Base-by-base conservation (phyloP, 352 stramenopile species). In the Globisporangium orthogonon region DNA sequence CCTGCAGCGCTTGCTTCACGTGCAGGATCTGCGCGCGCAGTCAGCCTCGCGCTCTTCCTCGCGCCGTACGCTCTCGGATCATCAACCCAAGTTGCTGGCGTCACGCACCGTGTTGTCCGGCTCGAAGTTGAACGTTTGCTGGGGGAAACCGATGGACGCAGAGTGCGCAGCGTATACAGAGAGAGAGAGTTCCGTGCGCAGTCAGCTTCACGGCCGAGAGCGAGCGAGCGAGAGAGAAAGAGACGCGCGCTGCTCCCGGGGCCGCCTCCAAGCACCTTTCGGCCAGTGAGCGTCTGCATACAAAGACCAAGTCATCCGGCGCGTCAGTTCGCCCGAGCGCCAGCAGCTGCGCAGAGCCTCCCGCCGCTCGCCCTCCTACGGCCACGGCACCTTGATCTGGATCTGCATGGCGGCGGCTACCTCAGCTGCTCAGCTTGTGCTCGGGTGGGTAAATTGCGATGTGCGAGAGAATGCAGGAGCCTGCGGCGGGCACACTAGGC, bases 1-100 rank as follows among this genome's bases (percentile, higher is more conserved):
- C 97, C 74, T 99, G 96, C 56, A 99, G 76, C 46, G 92, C 86
- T 69, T 98, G 93, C 77, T 99, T 99, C 54, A 99, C 95, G 39
- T 96, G 86, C 56, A 98, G 69, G 54, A 99, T 97, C 81, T 98
- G 51, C 17, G 17, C 40, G n/a, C 11, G 10, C 40, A 45, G 31
- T 35, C 4, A 10, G 40, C 10, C 13, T 45, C 40, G n/a, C 11
- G n/a, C 40, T 18, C 13, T 17, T 14, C 11, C 40, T 45, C 31
- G 31, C 31, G 23, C 23, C 23, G 23, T 23, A 23, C 23, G 23
- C 23, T 23, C 23, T 23, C 23, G 23, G 23, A 23, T 18, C 18
- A 49, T 50, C 47, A 60, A 60, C 55, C 55, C 44, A 60, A n/a
- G 2, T 9, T 29, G 35, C 14, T 14, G 7, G 29, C 28, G n/a